Base-by-base conservation (phyloP, 257 asterid species). In the Solanum chmielewskii region DNA sequence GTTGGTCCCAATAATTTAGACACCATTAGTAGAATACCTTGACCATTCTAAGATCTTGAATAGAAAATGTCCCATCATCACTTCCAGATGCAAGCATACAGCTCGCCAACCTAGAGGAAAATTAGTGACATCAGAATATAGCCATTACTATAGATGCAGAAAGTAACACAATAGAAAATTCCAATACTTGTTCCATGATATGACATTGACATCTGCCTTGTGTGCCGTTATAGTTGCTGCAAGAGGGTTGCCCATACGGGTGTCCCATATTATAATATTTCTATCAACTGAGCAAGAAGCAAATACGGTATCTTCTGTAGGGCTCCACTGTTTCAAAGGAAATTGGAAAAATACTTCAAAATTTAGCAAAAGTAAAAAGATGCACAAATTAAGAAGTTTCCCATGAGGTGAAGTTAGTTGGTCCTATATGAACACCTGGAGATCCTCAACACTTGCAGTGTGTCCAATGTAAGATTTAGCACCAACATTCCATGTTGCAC, bases 281-380 rank as follows among this genome's bases (percentile, higher is more conserved):
- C 96, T 93, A 90, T 97, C 99, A 84, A 94, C 99, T 23, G 99
- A 97, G 91, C 98, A 92, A 20, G 99, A 97, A 41, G 99, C 99
- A 75, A 97, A 96, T 23, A 95, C 96, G 83, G 25, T 74, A 27
- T 95, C 93, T 77, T 96, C 98, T 41, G 99, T 90, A 25, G 99
- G 99, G 90, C 99, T 95, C 99, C 99, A 96, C 99, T 96, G 95
- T 86, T 90, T 42, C 88, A 41, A 75, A 83, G 89, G 41, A 86
- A 66, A 69, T 69, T 35, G 31, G 23, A 81, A 89, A 83, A 44
- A 35, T 29, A 33, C 16, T 73, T 75, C 31, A 41, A n/a, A 74
- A 35, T 39, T 31, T 47, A 78, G 56, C 20, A 42, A 33, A 85
- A 59, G 14, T 27, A 15, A 47, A 41, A 71, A 11, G 16, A 70